Evolutionary conservation across 768 basidiomycete genomes (phyloP), one percentile per base, ranked within the genome.

Genomic region (Suillus tomentosus): DNA sequence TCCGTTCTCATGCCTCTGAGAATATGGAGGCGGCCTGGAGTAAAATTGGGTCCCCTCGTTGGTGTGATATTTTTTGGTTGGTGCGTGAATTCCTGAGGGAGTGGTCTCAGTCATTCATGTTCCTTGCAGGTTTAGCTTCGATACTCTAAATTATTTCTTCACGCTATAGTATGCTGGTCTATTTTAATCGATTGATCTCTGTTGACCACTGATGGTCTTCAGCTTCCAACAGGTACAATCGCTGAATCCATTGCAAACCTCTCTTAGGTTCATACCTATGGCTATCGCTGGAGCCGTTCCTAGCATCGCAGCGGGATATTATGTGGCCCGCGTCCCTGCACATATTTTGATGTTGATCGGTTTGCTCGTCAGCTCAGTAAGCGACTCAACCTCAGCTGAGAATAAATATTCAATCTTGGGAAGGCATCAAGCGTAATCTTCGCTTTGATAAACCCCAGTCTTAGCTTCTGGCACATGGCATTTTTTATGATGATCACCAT

Each of bases 231-330:
- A 77, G 64, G 72, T 78, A 15, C 67, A 68, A 14, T 67, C 64
- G 6, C 66, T 77, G 6, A 58, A 61, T 45, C 73, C 78, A n/a
- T 55, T 77, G 31, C 66, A 74, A 56, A 77, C 78, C 8, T 72
- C 77, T 19, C 69, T 78, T 14, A 68, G 73, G 10, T 70, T 76
- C 50, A 66, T 78, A 11, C 77, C 78, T 11, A 76, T 77, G 72
- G 75, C 73, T 27, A 63, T 77, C 24, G 69, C 75, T 40, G 75
- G 75, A 17, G 56, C 71, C n/a, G 36, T 64, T 31, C 65, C 68
- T 61, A 71, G 69, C 39, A 19, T 71, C 43, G 53, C 68, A 43
- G 64, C 68, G 10, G 68, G 67, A 50, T 70, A 58, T 64, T 50
- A 72, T 34, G 69, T 77, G 43, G 68, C 66, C 39, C 63, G 67